These are phyloP conservation scores for Mycosphaerelloides madeirae DNA, from an alignment of 2,329 filamentous ascomycete species.

Conservation along the genomic window DNA sequence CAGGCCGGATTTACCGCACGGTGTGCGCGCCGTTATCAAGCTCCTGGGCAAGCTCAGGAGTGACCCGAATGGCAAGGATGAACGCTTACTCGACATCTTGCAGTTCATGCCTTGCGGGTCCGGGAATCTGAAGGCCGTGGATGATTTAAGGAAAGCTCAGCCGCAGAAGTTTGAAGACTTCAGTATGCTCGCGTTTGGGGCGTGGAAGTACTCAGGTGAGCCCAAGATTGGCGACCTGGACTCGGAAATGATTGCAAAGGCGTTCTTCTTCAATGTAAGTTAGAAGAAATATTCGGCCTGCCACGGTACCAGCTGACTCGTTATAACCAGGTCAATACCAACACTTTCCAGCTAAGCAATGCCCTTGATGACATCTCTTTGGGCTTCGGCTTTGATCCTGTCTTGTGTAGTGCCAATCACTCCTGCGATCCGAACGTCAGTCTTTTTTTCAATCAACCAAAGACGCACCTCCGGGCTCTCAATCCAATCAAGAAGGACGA, in stretches of 20 bases:
- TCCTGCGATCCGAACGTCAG: slow-evolving; percentile 58
- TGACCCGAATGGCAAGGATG: slow-evolving; percentile 22
- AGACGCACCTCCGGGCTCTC: slow-evolving; percentile 49
- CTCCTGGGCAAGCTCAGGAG: slow-evolving; percentile 37
- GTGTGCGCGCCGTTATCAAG: slow-evolving; percentile 53
- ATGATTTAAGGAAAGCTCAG: slow-evolving; percentile 42
- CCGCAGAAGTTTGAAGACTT: slow-evolving; percentile 46
- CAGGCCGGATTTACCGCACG: slow-evolving; percentile 47
- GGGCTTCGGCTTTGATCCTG: slow-evolving; percentile 55
- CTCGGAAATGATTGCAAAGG: slow-evolving; percentile 13
- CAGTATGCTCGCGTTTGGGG: slow-evolving; percentile 50
- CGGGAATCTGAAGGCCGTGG: slow-evolving; percentile 39
- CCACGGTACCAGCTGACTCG: slow-evolving; percentile 8
- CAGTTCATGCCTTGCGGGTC: slow-evolving; percentile 19
- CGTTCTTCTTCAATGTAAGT: slow-evolving; percentile 18
- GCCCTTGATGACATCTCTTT: slow-evolving; percentile 51
- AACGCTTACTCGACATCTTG: slow-evolving; percentile 21
- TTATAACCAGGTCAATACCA: slow-evolving; percentile 49
- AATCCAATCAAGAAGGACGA: slow-evolving; percentile 50
- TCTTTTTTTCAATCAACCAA: slow-evolving; percentile 53
- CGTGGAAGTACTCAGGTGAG: slow-evolving; percentile 48
- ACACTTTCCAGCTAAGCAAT: slow-evolving; percentile 55
- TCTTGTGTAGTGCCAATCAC: slow-evolving; percentile 55
- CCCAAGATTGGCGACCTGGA: slow-evolving; percentile 22
- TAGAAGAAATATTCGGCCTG: background rate